Conservation (phyloP, 768 basidiomycete species). For the Leccinellum luteum region DNA sequence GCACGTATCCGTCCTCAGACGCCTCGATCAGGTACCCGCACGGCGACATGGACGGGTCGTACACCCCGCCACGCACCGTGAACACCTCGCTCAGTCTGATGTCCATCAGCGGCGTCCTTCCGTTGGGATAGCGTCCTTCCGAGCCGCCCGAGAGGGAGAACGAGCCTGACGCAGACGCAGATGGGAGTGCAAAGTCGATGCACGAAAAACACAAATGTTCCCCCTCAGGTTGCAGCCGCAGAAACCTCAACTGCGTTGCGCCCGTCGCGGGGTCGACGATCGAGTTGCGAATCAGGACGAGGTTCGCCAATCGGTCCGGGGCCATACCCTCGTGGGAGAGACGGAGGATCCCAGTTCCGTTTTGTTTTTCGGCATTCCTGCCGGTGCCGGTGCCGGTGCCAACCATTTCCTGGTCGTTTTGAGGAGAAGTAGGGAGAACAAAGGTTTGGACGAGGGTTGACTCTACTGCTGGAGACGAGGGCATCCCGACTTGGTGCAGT, state of each 20-base stretch:
- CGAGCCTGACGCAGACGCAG: not conserved
- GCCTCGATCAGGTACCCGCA: not conserved
- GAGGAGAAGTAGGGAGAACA: not conserved
- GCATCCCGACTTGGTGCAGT: too few species aligned
- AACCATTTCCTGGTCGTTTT: not conserved
- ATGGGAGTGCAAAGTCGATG: not conserved
- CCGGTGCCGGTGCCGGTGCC: not conserved
- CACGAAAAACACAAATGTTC: not conserved
- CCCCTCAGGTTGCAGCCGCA: not conserved
- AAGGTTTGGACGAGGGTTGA: constrained; percentile 5
- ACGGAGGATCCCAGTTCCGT: not conserved
- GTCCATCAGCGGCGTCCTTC: not conserved
- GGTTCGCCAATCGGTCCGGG: not conserved
- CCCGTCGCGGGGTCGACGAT: not conserved
- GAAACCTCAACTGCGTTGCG: not conserved
- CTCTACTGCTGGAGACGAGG: not conserved
- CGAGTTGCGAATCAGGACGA: constrained; percentile 6
- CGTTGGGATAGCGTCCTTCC: not conserved
- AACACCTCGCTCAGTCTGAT: not conserved
- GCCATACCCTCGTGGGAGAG: constrained; percentile 4
- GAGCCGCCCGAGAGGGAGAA: too few species aligned
- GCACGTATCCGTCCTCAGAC: constrained; percentile 6
- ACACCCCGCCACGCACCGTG: not conserved
- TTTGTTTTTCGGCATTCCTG: not conserved
- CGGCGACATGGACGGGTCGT: not conserved